These are phyloP conservation scores for Stevia rebaudiana DNA, from an alignment of 140 eudicot species.

Conservation along the genomic window DNA sequence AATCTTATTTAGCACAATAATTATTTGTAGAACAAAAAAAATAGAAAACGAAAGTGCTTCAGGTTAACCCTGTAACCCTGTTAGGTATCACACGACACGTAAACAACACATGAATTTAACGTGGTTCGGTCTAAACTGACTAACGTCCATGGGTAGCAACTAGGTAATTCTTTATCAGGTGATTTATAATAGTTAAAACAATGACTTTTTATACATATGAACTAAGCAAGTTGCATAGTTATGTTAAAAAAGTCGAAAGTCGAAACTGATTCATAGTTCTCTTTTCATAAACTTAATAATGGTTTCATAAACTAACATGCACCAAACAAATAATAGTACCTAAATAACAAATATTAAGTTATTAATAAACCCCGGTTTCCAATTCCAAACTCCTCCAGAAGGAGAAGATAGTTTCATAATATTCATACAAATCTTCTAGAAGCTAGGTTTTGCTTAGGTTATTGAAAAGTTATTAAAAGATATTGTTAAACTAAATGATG, in stretches of 20 bases:
- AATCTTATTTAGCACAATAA: neutral
- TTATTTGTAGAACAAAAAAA: too few species aligned
- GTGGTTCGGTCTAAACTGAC: too few species aligned
- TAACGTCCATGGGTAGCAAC: too few species aligned
- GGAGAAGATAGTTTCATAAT: neutral
- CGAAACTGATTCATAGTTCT: neutral
- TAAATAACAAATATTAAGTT: neutral
- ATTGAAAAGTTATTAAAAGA: neutral
- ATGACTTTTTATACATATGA: neutral
- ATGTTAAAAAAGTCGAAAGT: neutral
- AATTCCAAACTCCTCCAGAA: neutral
- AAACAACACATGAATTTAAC: too few species aligned
- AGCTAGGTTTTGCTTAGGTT: slow-evolving; percentile 6
- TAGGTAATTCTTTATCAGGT: too few species aligned
- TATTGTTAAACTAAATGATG: neutral
- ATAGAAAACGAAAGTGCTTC: too few species aligned
- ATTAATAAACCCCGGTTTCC: neutral
- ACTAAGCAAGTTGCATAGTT: neutral
- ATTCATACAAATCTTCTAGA: neutral
- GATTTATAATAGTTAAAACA: neutral
- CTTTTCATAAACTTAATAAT: too few species aligned
- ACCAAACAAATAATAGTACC: neutral
- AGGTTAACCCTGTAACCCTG: too few species aligned
- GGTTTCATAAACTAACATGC: neutral
- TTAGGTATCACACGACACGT: too few species aligned